phyloP scores from a whole-genome alignment of 768 basidiomycete species.

The Trametes meyenii region DNA sequence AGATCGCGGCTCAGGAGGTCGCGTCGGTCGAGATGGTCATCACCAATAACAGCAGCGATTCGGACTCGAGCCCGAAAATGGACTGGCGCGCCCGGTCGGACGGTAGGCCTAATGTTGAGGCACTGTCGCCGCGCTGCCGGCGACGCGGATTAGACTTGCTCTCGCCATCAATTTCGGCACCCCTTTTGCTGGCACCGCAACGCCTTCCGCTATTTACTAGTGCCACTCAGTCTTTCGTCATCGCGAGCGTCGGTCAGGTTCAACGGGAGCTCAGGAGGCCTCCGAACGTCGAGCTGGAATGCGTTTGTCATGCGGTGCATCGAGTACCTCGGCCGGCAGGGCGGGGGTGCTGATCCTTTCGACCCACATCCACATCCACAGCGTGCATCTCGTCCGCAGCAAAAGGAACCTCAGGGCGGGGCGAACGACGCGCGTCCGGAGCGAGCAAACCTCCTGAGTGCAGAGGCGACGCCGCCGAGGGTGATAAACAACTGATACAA shows the following conservation, averaged over 20 bases:
- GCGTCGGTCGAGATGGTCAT: background rate
- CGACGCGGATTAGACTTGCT: slow-evolving; percentile 13
- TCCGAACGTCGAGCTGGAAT: no score
- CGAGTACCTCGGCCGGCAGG: background rate
- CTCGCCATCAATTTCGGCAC: slow-evolving; percentile 5
- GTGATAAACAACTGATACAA: background rate
- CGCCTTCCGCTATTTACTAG: background rate
- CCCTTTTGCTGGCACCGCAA: no score
- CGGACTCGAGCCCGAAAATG: slow-evolving; percentile 7
- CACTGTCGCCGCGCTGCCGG: background rate
- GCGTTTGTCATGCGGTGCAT: no score
- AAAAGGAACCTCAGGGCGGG: background rate
- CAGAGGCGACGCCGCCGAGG: background rate
- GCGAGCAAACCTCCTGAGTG: slow-evolving; percentile 4
- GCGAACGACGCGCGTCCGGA: background rate
- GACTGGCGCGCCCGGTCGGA: slow-evolving; percentile 3
- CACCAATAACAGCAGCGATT: background rate
- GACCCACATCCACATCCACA: background rate
- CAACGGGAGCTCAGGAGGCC: no score
- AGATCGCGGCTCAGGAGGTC: background rate
- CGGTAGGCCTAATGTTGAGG: slow-evolving; percentile 2
- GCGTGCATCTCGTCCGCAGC: background rate
- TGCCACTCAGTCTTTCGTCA: no score
- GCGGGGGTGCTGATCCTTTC: background rate
- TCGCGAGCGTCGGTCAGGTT: no score